These are phyloP conservation scores for Saccharomycopsis guyanensis DNA, from an alignment of 805 yeast species.

Conservation along the genomic window DNA sequence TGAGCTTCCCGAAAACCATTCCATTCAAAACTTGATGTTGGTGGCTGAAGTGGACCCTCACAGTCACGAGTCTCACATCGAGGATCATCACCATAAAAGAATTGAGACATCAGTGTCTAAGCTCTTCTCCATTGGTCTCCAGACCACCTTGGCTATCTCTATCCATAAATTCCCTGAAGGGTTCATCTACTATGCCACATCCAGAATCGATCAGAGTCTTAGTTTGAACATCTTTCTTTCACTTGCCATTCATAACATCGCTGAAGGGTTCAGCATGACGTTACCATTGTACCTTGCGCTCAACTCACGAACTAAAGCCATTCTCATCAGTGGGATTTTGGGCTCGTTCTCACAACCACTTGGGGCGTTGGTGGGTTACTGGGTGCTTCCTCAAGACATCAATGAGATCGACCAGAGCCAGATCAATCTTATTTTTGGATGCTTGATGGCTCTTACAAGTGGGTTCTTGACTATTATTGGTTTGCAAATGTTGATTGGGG, in stretches of 20 bases:
- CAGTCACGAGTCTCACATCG: slow-evolving; percentile 27
- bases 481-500: slow-evolving; percentile 78
- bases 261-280: slow-evolving; percentile 93
- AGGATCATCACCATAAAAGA: slow-evolving; percentile 66
- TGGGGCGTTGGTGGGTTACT: slow-evolving; percentile 72
- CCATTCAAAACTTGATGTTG: slow-evolving; percentile 13
- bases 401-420: slow-evolving; percentile 30
- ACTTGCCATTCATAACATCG: slow-evolving; percentile 79
- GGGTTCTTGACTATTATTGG: slow-evolving; percentile 82
- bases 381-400: slow-evolving; percentile 35
- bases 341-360: slow-evolving; percentile 86
- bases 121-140: slow-evolving; percentile 80
- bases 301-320: slow-evolving; percentile 51
- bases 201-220: slow-evolving; percentile 50
- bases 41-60: slow-evolving; percentile 21
- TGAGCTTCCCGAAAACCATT: slow-evolving; percentile 14
- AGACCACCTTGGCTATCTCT: slow-evolving; percentile 80
- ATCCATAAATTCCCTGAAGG: slow-evolving; percentile 95
- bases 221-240: slow-evolving; percentile 82
- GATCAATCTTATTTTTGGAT: slow-evolving; percentile 45
- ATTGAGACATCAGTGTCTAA: slow-evolving; percentile 69
- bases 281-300: slow-evolving; percentile 80
- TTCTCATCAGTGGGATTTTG: slow-evolving; percentile 53
- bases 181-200: slow-evolving; percentile 75
- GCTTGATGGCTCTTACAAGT: slow-evolving; percentile 63